A percentile compares a stretch with the other conserved stretches of the same genome.
Conservation (phyloP, 2,329 filamentous ascomycete genomes). For the Malbranchea cinnamomea region DNA sequence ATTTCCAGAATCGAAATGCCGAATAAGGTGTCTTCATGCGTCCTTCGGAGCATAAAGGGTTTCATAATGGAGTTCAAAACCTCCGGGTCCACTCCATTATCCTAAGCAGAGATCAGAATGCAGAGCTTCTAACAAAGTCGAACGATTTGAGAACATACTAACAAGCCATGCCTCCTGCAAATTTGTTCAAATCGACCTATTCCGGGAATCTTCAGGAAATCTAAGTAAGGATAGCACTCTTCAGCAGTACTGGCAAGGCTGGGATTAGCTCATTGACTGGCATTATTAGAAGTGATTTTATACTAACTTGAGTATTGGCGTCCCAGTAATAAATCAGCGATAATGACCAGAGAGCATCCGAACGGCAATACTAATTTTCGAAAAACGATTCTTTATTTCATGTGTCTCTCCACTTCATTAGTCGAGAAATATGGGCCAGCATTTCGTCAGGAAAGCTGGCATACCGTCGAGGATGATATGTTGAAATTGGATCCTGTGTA, state of each 20-base stretch:
- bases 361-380: conserved; percentile 22
- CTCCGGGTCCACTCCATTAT: too few relatives aligned
- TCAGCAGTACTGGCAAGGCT: conserved; percentile 14
- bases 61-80: too few relatives aligned
- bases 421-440: background rate
- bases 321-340: conserved; percentile 27
- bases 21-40: conserved; percentile 39
- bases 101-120: too few relatives aligned
- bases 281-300: background rate
- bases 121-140: too few relatives aligned
- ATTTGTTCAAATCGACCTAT: conserved; percentile 12
- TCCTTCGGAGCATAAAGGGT: conserved; percentile 39
- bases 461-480: conserved; percentile 28
- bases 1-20: conserved; percentile 39
- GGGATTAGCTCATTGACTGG: background rate
- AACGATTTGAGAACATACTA: too few relatives aligned
- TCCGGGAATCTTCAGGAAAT: conserved; percentile 21
- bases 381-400: conserved; percentile 21
- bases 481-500: conserved; percentile 23
- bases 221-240: conserved; percentile 26
- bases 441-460: conserved; percentile 5
- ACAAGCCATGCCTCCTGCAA: conserved; percentile 4
- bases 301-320: conserved; percentile 16
- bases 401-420: conserved; percentile 16
- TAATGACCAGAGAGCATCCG: conserved; percentile 19